Base-by-base conservation (phyloP, 306 rosid species). In the Pachyrhizus erosus region DNA sequence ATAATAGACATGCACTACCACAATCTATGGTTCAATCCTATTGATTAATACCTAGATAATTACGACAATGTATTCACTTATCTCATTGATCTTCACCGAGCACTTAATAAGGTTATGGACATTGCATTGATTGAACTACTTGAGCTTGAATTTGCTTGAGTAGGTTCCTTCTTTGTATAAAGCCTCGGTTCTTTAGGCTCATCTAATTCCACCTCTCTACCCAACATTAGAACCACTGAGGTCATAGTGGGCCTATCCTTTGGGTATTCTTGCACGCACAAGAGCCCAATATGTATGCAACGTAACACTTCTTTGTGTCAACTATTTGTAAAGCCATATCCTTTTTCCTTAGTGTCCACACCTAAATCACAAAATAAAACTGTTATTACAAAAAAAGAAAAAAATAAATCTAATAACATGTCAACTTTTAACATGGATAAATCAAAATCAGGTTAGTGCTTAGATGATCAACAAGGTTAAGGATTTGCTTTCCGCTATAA, bases 141-240 rank as follows among this genome's bases (percentile, higher is more conserved):
- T 13, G 87, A n/a, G 13, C 23, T 27, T 14, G 73, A 76, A n/a
- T 40, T 18, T 51, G 20, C 70, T 2, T 4, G 72, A 15, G 2
- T 3, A 0, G 17, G 40, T 24, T 8, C 23, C 15, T 11, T 39
- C 20, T 14, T 60, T 0, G 57, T 13, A 15, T 21, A 70, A 40
- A 70, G 75, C 34, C 82, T 80, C 8, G 89, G 92, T 17, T 81
- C 70, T 51, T 86, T 79, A 3, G 92, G 92, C 29, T 78, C 80
- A 2, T 60, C 82, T 68, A 87, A 49, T 23, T 79, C 58, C 68
- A 68, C 55, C 13, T 77, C 85, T 51, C 89, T 57, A 11, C 65
- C 82, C 23, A 87, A 55, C 88, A 85, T 86, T 55, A 40, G 31
- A 42, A 86, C 77, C 5, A 87, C 80, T 0, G 82, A 51, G 12